Conservation (phyloP, 2,329 filamentous ascomycete species). For the Claviceps maximensis region DNA sequence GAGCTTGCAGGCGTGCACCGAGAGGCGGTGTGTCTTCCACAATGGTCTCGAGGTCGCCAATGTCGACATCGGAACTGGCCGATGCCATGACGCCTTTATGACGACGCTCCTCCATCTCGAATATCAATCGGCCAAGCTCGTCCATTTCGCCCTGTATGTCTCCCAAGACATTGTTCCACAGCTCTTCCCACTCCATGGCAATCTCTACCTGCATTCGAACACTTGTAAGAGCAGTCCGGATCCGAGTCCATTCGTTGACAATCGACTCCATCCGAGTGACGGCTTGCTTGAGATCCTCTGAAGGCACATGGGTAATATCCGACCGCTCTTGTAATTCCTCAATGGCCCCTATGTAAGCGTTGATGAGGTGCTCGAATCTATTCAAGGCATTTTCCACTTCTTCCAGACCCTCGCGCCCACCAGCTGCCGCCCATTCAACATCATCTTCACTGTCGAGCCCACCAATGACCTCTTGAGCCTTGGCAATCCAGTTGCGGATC, state of each 20-base stretch:
- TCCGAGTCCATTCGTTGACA: constrained; percentile 69
- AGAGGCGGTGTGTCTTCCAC: constrained; percentile 68
- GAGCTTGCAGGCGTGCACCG: constrained; percentile 36
- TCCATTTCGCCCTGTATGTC: constrained; percentile 86
- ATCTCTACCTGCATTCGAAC: constrained; percentile 89
- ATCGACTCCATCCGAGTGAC: constrained; percentile 86
- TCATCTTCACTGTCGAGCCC: constrained; percentile 92
- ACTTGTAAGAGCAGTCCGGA: constrained; percentile 60
- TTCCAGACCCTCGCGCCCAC: constrained; percentile 67
- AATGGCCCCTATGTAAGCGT: constrained; percentile 88
- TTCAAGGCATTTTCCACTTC: constrained; percentile 62
- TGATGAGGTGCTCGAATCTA: constrained; percentile 78
- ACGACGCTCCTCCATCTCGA: constrained; percentile 94
- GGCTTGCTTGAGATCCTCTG: constrained; percentile 58
- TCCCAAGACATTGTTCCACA: constrained; percentile 87
- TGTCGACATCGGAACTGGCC: constrained; percentile 54
- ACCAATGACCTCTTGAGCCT: constrained; percentile 77
- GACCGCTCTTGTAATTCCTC: constrained; percentile 71
- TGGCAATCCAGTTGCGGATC: constrained; percentile 86
- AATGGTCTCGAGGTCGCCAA: constrained; percentile 84
- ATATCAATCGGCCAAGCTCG: constrained; percentile 65
- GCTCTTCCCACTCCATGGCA: constrained; percentile 97
- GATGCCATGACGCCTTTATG: constrained; percentile 63
- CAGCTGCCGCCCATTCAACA: constrained; percentile 89
- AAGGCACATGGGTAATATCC: constrained; percentile 60